Evolutionary conservation across 2,329 filamentous ascomycete genomes (phyloP), one percentile per base, ranked within the genome.

Genomic region (Penicillium sumatraense): DNA sequence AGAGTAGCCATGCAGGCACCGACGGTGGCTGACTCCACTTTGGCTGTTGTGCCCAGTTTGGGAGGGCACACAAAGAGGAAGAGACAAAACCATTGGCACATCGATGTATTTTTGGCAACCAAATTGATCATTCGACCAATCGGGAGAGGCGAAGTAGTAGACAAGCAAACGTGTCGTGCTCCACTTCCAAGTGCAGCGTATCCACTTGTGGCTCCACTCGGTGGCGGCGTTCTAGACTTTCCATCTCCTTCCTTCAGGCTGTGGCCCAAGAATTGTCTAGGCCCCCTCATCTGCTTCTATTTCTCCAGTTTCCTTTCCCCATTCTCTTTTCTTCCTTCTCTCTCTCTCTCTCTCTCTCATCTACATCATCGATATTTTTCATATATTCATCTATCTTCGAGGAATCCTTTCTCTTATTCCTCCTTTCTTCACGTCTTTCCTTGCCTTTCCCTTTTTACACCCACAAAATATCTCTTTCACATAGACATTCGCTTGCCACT

Each of bases 201-300:
- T 56, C 63, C 63, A 65, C 61, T n/a, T 27, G 14, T 7, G 7
- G 46, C 21, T 52, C 62, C 62, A 56, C 44, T 13, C 2, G 47
- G 62, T 66, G 62, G 62, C 62, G 62, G 52, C 51, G 50, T 60
- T 50, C 61, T 64, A 63, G 60, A 65, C 59, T 57, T 31, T 42
- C 21, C 14, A 16, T 24, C 14, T 3, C 10, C 24, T 41, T 16
- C 16, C 35, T 38, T 21, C 29, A 31, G 29, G 29, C n/a, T n/a
- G 31, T 33, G 31, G 31, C 31, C 10, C 11, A 5, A 29, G 29
- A 13, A 23, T 29, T 21, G 53, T 5, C 29, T 7, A 26, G 58
- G 40, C 23, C 27, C 21, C 11, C 24, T 23, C n/a, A n/a, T 11
- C 5, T 23, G 41, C 51, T 41, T 49, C 24, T 16, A 47, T 52